A percentile compares a stretch with the other conserved stretches of the same genome.
phyloP scores from a whole-genome alignment of 768 basidiomycete species.

The Roridomyces roridus region DNA sequence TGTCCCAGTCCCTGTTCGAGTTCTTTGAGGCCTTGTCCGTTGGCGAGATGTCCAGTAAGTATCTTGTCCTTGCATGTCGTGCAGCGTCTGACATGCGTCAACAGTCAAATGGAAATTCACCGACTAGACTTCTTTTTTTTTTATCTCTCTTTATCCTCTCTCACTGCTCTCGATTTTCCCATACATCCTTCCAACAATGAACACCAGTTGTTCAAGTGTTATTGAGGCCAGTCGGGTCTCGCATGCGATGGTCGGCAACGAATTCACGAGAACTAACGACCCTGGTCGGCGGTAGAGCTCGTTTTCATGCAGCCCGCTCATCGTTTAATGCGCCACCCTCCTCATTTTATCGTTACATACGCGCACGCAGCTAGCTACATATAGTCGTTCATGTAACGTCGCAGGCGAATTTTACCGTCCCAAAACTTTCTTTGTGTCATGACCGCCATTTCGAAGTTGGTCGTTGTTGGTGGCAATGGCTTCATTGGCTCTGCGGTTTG shows the following conservation, averaged over 20 bases:
- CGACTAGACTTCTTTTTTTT: conserved; percentile 12
- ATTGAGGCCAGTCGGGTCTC: conserved; percentile 13
- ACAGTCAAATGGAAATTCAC: conserved; percentile 16
- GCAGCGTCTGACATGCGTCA: not conserved
- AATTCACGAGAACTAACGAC: conserved; percentile 47
- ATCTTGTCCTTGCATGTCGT: not conserved
- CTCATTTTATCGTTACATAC: conserved; percentile 1
- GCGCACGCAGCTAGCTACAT: conserved; percentile 4
- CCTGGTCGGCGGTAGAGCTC: conserved; percentile 47
- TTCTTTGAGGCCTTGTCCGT: conserved; percentile 4
- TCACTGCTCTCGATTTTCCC: conserved; percentile 11
- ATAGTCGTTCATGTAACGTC: conserved; percentile 14
- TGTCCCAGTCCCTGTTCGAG: conserved; percentile 14
- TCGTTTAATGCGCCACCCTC: not conserved
- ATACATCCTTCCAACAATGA: conserved; percentile 3
- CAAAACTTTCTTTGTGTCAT: too few relatives aligned
- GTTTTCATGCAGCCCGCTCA: conserved; percentile 9
- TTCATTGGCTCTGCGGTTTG: conserved; percentile 97
- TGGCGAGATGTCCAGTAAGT: conserved; percentile 17
- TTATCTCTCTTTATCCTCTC: conserved; percentile 14
- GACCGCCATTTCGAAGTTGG: conserved; percentile 41
- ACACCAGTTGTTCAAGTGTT: not conserved
- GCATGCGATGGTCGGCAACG: conserved; percentile 25
- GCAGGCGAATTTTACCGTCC: conserved; percentile 6
- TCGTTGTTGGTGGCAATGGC: conserved; percentile 99